A percentile compares a stretch with the other conserved stretches of the same genome.
phyloP scores from a whole-genome alignment of 2,329 filamentous ascomycete species.

The Paraphaeosphaeria sporulosa region DNA sequence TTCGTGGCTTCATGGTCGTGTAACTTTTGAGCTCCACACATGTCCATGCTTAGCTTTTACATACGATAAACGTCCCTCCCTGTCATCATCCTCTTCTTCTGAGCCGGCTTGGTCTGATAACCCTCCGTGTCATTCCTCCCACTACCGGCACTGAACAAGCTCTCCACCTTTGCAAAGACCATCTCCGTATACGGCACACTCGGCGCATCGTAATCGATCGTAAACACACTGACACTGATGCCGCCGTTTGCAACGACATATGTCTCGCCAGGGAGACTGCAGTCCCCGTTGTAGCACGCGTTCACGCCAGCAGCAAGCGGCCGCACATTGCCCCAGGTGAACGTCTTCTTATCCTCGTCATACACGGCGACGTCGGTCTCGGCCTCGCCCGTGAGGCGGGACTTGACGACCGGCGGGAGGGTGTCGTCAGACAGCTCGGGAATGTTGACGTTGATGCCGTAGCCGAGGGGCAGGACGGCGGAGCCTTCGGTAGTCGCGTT shows the following conservation, averaged over 20 bases:
- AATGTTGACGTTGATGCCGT: constrained; percentile 60
- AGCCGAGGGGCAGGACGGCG: constrained; percentile 55
- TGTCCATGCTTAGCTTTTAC: background rate
- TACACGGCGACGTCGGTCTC: constrained; percentile 55
- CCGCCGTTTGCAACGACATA: constrained; percentile 54
- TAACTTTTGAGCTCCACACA: too few species aligned
- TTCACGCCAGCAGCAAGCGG: constrained; percentile 58
- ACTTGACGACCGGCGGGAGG: constrained; percentile 54
- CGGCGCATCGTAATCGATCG: constrained; percentile 60
- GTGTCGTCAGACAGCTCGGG: constrained; percentile 52
- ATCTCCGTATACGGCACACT: constrained; percentile 25
- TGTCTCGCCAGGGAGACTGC: constrained; percentile 58
- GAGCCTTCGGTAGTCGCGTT: constrained; percentile 37
- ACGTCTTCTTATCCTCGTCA: constrained; percentile 52
- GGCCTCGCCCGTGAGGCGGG: constrained; percentile 58
- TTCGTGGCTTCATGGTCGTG: too few species aligned
- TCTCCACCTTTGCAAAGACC: constrained; percentile 3
- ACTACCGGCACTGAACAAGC: background rate
- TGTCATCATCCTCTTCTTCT: background rate
- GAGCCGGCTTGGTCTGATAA: background rate
- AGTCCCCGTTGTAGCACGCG: constrained; percentile 60
- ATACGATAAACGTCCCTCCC: constrained; percentile 6
- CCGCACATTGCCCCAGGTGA: constrained; percentile 57
- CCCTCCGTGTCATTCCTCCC: constrained; percentile 12
- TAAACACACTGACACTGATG: constrained; percentile 55